A percentile compares a stretch with the other conserved stretches of the same genome.
Evolutionary conservation across 2,329 filamentous ascomycete genomes (phyloP).

Genomic region (Fusarium caatingaense): DNA sequence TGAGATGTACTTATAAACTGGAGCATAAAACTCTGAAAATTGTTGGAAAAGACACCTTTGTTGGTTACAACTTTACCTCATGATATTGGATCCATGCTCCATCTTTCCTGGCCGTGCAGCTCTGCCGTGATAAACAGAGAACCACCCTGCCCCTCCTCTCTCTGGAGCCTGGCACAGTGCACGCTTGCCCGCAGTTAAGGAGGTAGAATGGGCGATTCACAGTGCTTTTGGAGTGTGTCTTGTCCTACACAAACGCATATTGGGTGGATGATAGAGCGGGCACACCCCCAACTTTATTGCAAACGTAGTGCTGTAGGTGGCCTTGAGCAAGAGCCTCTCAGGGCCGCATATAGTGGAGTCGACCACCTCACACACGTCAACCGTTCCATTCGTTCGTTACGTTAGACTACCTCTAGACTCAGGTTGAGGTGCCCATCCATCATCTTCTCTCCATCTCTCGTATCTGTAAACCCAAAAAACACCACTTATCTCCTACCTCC

Average conservation of each 20-base stretch:
- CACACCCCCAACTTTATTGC: conserved; percentile 20
- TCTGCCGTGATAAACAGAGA: neutral
- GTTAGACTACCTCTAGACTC: conserved; percentile 12
- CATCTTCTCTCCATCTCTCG: conserved; percentile 30
- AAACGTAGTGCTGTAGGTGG: conserved; percentile 25
- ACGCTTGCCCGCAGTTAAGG: conserved; percentile 28
- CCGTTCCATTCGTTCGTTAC: conserved; percentile 6
- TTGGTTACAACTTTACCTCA: neutral
- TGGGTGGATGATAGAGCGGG: neutral
- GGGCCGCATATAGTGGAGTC: conserved; percentile 32
- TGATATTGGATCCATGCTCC: conserved; percentile 1
- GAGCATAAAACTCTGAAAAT: conserved; percentile 2
- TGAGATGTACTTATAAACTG: neutral
- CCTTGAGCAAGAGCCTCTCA: conserved; percentile 23
- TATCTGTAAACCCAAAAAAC: conserved; percentile 37
- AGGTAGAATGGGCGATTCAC: conserved; percentile 26
- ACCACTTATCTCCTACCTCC: conserved; percentile 22
- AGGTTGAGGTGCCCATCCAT: conserved; percentile 25
- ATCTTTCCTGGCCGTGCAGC: neutral
- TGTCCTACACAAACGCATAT: conserved; percentile 5
- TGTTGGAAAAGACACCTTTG: neutral
- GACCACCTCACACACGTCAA: conserved; percentile 42
- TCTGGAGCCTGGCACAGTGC: conserved; percentile 26
- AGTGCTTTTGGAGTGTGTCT: conserved; percentile 4
- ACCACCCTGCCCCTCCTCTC: conserved; percentile 11